Percentiles rank a stretch among this genome's conserved stretches.
Evolutionary conservation across 345 rosid genomes (phyloP).

Genomic region (Citropsis articulata): DNA sequence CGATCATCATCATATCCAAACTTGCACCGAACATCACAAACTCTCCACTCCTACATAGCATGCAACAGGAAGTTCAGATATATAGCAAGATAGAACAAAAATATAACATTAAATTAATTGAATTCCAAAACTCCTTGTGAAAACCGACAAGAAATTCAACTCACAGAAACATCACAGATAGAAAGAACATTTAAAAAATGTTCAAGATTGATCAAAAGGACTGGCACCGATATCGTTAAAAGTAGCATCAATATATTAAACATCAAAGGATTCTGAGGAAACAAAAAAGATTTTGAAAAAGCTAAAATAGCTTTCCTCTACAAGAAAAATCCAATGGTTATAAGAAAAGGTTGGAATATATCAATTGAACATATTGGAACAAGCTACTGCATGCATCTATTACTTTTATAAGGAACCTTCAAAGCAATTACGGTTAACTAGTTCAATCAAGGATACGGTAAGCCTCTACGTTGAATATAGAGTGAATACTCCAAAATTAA

Average conservation of each 20-base stretch:
- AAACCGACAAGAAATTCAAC: constrained; percentile 2
- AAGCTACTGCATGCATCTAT: not conserved
- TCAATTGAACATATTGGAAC: not conserved
- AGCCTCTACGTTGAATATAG: not conserved
- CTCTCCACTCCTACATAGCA: constrained; percentile 55
- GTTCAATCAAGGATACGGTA: not conserved
- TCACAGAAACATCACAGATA: not conserved
- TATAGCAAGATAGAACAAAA: not conserved
- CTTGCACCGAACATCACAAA: constrained; percentile 67
- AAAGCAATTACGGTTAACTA: not conserved
- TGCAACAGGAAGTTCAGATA: constrained; percentile 10
- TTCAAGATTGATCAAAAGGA: not conserved
- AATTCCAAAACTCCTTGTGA: not conserved
- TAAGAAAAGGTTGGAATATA: not conserved
- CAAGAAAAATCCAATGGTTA: not conserved
- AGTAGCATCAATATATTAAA: not conserved
- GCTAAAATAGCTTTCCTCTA: not conserved
- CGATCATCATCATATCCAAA: constrained; percentile 44
- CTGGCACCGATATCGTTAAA: not conserved
- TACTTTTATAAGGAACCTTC: not conserved
- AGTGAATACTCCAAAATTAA: not conserved
- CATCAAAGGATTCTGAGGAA: not conserved
- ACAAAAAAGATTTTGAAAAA: not conserved
- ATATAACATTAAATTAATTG: not conserved
- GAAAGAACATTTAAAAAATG: constrained; percentile 2